Percentiles rank a stretch among this genome's conserved stretches.
Conservation (phyloP, 331 rosid genomes). For the Dryas integrifolia region DNA sequence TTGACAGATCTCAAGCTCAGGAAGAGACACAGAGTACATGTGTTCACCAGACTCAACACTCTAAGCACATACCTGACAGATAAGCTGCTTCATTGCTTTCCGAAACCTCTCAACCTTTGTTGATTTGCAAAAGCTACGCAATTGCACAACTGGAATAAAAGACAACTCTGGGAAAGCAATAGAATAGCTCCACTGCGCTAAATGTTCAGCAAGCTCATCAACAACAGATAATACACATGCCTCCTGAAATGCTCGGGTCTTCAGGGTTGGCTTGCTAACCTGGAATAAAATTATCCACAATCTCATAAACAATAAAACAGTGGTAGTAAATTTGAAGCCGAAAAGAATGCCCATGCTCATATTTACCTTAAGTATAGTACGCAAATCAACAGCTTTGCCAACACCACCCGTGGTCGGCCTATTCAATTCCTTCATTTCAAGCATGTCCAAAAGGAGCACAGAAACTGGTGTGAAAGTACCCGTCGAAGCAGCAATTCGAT, state of each 20-base stretch:
- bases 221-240: slow-evolving; percentile 85
- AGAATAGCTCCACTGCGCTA: slow-evolving; percentile 90
- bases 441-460: slow-evolving; percentile 88
- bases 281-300: slow-evolving; percentile 29
- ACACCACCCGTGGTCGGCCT: slow-evolving; percentile 77
- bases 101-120: slow-evolving; percentile 87
- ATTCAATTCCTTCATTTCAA: slow-evolving; percentile 91
- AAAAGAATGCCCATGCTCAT: slow-evolving; percentile 4
- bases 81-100: slow-evolving; percentile 67
- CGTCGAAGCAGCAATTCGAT: slow-evolving; percentile 66
- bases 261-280: slow-evolving; percentile 81
- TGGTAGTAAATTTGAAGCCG: slow-evolving; percentile 10
- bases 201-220: slow-evolving; percentile 88
- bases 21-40: background rate
- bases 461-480: slow-evolving; percentile 72
- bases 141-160: slow-evolving; percentile 66
- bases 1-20: slow-evolving; percentile 1
- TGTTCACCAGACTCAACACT: slow-evolving; percentile 11
- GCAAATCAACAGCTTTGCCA: slow-evolving; percentile 86
- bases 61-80: slow-evolving; percentile 57
- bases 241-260: slow-evolving; percentile 94
- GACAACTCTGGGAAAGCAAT: slow-evolving; percentile 80
- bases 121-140: slow-evolving; percentile 73
- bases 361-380: slow-evolving; percentile 67
- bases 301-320: slow-evolving; percentile 15